Conservation (phyloP, 805 yeast species). For the Yarrowia sp. region DNA sequence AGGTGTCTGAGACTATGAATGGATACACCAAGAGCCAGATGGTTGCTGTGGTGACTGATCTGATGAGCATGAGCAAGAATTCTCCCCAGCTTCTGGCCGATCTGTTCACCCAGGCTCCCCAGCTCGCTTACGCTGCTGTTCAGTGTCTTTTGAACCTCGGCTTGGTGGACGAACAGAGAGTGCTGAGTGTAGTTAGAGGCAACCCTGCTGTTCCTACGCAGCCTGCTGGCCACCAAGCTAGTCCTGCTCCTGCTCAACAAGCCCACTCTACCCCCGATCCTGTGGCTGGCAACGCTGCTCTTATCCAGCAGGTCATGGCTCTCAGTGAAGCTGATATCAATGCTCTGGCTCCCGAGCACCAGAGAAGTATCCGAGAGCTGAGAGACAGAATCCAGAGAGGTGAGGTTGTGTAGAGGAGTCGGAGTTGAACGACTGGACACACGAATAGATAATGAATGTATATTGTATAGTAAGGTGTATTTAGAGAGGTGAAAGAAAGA, state of each 20-base stretch:
- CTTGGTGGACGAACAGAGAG: constrained; percentile 45
- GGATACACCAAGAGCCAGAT: constrained; percentile 55
- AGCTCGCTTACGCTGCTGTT: constrained; percentile 79
- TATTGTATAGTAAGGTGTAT: not conserved
- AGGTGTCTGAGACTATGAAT: constrained; percentile 57
- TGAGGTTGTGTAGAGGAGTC: not conserved
- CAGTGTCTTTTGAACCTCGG: constrained; percentile 64
- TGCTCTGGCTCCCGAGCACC: constrained; percentile 59
- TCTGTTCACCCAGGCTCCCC: constrained; percentile 75
- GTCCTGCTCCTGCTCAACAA: constrained; percentile 1
- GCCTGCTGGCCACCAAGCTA: too few relatives aligned
- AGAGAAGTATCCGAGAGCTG: constrained; percentile 47
- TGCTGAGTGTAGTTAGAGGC: constrained; percentile 17
- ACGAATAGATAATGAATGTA: constrained; percentile 9
- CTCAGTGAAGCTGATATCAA: constrained; percentile 59
- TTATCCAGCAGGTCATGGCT: constrained; percentile 59
- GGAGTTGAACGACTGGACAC: not conserved
- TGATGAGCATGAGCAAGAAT: constrained; percentile 62
- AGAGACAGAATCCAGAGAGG: constrained; percentile 44
- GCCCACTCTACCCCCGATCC: constrained; percentile 4
- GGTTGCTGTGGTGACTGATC: constrained; percentile 59
- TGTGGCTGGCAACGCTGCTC: constrained; percentile 47
- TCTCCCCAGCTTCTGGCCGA: constrained; percentile 66
- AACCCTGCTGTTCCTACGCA: not conserved
- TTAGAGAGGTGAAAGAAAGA: not conserved